phyloP scores from a whole-genome alignment of 2,329 filamentous ascomycete species.

The Tolypocladium nubicola region DNA sequence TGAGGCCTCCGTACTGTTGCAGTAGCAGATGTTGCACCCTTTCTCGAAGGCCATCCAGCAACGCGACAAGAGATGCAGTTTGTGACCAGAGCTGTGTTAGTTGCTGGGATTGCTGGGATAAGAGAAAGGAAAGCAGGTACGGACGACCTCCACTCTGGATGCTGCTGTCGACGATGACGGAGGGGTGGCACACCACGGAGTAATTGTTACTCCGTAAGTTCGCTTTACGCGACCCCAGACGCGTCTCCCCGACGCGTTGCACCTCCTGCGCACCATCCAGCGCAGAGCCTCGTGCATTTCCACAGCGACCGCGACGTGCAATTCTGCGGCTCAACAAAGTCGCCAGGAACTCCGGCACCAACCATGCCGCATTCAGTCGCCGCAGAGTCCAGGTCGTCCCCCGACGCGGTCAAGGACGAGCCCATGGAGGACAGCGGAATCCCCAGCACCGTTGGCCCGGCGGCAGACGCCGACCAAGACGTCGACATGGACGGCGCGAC shows the following conservation, averaged over 20 bases:
- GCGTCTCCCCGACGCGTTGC: background rate
- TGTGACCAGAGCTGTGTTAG: no score
- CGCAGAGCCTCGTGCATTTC: background rate
- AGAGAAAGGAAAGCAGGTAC: no score
- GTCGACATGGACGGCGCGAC: constrained; percentile 29
- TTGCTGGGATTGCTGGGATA: no score
- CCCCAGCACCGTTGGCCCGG: constrained; percentile 14
- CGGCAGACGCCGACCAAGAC: constrained; percentile 14
- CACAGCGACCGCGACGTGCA: background rate
- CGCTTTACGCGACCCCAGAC: background rate
- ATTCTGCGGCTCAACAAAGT: background rate
- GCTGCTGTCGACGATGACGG: no score
- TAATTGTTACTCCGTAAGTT: background rate
- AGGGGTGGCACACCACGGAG: no score
- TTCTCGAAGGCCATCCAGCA: no score
- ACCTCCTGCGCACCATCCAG: background rate
- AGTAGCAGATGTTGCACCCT: no score
- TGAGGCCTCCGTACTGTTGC: no score
- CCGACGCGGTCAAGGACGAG: constrained; percentile 18
- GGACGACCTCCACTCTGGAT: no score
- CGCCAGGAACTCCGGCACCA: background rate
- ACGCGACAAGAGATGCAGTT: no score
- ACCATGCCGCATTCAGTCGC: constrained; percentile 36
- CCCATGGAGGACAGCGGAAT: constrained; percentile 21
- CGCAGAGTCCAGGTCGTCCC: constrained; percentile 17